Percentiles rank a stretch among this genome's conserved stretches.
Conservation (phyloP, 2,329 filamentous ascomycete species). For the Exophiala calicioides region DNA sequence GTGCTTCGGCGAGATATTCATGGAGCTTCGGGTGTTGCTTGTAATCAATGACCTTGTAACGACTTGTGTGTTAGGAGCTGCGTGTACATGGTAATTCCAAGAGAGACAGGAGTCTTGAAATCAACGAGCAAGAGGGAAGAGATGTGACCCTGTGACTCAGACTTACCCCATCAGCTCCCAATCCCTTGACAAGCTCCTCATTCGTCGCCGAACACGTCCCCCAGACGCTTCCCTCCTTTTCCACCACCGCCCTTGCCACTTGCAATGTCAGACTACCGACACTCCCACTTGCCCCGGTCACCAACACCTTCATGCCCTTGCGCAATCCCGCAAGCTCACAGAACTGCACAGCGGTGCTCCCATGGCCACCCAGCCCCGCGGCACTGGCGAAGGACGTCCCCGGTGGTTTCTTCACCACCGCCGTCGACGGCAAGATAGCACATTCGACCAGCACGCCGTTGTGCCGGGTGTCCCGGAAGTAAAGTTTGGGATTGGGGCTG, state of each 20-base stretch:
- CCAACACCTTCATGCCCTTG: conserved; percentile 12
- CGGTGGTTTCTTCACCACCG: conserved; percentile 7
- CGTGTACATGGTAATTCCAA: too few relatives aligned
- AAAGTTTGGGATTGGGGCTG: conserved; percentile 10
- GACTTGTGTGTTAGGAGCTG: too few relatives aligned
- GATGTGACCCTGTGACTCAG: too few relatives aligned
- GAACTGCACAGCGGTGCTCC: conserved; percentile 14
- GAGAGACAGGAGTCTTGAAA: too few relatives aligned
- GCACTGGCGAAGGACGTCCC: conserved; percentile 10
- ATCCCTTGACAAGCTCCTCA: conserved; percentile 3
- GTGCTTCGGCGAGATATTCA: conserved; percentile 1
- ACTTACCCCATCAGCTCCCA: conserved; percentile 22
- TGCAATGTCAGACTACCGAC: conserved; percentile 11
- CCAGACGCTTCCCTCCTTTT: conserved; percentile 7
- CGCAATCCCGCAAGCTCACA: conserved; percentile 2
- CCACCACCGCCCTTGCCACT: conserved; percentile 10
- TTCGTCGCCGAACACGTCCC: conserved; percentile 14
- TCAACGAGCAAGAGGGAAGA: too few relatives aligned
- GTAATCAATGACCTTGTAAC: conserved; percentile 12
- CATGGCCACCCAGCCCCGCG: conserved; percentile 1
- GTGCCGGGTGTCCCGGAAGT: neutral
- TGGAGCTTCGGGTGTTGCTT: neutral
- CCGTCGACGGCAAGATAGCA: conserved; percentile 3
- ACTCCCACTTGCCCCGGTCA: conserved; percentile 11
- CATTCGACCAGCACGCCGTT: conserved; percentile 18